These are phyloP conservation scores for Candida railenensis DNA, from an alignment of 805 yeast genomes.

Conservation along the genomic window DNA sequence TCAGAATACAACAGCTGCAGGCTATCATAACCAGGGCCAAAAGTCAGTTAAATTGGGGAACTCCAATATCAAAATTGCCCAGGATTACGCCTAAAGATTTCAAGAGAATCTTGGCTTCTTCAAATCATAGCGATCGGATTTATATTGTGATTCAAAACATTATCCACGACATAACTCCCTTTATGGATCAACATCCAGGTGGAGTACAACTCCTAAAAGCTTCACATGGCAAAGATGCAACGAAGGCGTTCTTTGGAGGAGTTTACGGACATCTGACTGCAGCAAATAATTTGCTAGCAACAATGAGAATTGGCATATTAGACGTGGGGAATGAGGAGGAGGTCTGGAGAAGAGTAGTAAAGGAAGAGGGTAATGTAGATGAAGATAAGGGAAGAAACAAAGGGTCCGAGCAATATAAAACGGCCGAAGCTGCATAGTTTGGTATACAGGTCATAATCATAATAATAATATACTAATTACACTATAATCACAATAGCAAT, in stretches of 20 bases:
- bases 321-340: slow-evolving; percentile 79
- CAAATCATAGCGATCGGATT: slow-evolving; percentile 46
- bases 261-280: slow-evolving; percentile 93
- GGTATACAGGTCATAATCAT: background rate
- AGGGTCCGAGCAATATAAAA: slow-evolving; percentile 16
- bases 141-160: slow-evolving; percentile 86
- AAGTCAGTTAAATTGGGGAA: slow-evolving; percentile 87
- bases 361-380: slow-evolving; percentile 56
- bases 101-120: slow-evolving; percentile 33
- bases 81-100: slow-evolving; percentile 51
- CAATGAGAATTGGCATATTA: slow-evolving; percentile 88
- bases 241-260: slow-evolving; percentile 92
- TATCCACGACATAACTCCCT: slow-evolving; percentile 90
- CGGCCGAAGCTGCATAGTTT: slow-evolving; percentile 37
- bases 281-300: slow-evolving; percentile 84
- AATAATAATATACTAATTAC: slow-evolving; percentile 2
- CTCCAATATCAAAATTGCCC: slow-evolving; percentile 86
- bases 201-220: slow-evolving; percentile 76
- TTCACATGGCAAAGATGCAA: slow-evolving; percentile 90
- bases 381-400: slow-evolving; percentile 16
- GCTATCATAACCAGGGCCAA: slow-evolving; percentile 74
- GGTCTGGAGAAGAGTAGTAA: slow-evolving; percentile 72
- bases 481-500: background rate
- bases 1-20: slow-evolving; percentile 67
- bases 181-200: slow-evolving; percentile 92